Percentiles rank a stretch among this genome's conserved stretches.
Evolutionary conservation across 2,329 filamentous ascomycete genomes (phyloP).

Genomic region (Sphaerulina vaccinii): DNA sequence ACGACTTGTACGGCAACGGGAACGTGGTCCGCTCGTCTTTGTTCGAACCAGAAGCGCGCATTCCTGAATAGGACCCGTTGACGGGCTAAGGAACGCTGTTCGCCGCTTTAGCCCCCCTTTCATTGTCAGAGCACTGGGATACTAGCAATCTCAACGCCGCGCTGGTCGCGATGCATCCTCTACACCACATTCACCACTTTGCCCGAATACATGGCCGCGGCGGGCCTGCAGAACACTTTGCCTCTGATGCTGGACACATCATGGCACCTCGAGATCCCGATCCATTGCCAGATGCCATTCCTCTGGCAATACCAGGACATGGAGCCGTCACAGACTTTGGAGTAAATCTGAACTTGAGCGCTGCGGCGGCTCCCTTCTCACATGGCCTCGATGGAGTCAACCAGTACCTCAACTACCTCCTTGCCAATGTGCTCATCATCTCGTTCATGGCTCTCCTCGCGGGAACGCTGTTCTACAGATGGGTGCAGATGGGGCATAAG

Average conservation of each 20-base stretch:
- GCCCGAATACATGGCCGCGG: slow-evolving; percentile 11
- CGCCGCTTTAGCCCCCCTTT: slow-evolving; percentile 15
- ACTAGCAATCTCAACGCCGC: slow-evolving; percentile 14
- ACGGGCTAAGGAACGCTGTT: background rate
- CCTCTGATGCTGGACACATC: slow-evolving; percentile 20
- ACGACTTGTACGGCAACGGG: background rate
- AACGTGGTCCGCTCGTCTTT: background rate
- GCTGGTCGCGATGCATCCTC: slow-evolving; percentile 26
- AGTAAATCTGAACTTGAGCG: slow-evolving; percentile 22
- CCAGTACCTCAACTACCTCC: slow-evolving; percentile 49
- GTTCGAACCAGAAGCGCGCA: background rate
- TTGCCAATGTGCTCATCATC: slow-evolving; percentile 44
- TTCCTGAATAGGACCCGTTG: background rate
- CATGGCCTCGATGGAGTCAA: slow-evolving; percentile 50
- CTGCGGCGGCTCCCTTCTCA: slow-evolving; percentile 29
- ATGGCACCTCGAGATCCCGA: slow-evolving; percentile 24
- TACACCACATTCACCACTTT: slow-evolving; percentile 27
- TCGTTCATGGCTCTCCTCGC: slow-evolving; percentile 40
- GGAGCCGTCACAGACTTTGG: slow-evolving; percentile 21
- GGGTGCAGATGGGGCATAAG: slow-evolving; percentile 43
- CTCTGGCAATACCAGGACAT: slow-evolving; percentile 7
- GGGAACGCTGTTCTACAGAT: slow-evolving; percentile 43
- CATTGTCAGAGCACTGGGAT: slow-evolving; percentile 5
- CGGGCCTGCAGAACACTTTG: slow-evolving; percentile 11
- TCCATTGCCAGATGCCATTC: slow-evolving; percentile 19